A percentile compares a stretch with the other conserved stretches of the same genome.
These are phyloP conservation scores for Lactifluus subvellereus DNA, from an alignment of 768 basidiomycete species.

Conservation along the genomic window DNA sequence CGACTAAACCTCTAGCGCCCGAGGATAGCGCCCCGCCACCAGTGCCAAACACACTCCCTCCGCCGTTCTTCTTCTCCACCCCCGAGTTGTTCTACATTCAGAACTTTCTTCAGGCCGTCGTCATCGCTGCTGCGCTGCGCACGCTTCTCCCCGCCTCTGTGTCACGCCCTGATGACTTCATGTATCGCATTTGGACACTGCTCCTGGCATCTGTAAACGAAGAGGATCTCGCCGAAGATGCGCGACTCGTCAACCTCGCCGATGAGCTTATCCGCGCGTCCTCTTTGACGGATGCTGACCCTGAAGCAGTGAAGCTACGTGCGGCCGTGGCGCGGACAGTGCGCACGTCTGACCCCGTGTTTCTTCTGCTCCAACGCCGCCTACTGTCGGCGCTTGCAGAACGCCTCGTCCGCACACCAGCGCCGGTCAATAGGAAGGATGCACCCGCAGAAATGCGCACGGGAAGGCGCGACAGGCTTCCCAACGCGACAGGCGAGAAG, in stretches of 20 bases:
- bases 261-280: conserved; percentile 65
- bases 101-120: conserved; percentile 65
- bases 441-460: conserved; percentile 12
- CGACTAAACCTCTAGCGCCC: conserved; percentile 19
- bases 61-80: conserved; percentile 56
- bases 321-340: conserved; percentile 59
- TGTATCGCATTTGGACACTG: conserved; percentile 58
- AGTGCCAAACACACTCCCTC: conserved; percentile 47
- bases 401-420: conserved; percentile 26
- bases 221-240: conserved; percentile 33
- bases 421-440: conserved; percentile 9
- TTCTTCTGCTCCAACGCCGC: conserved; percentile 54
- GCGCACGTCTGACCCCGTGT: conserved; percentile 58
- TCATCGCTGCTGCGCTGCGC: conserved; percentile 56
- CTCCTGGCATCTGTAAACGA: conserved; percentile 51
- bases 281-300: conserved; percentile 33
- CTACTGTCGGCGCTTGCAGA: conserved; percentile 39
- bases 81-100: conserved; percentile 54
- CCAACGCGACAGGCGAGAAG: conserved; percentile 2
- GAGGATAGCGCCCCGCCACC: conserved; percentile 3
- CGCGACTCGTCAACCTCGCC: conserved; percentile 61
- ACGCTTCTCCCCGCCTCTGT: conserved; percentile 41
- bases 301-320: conserved; percentile 50
- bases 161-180: conserved; percentile 37
- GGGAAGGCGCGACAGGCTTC: conserved; percentile 13